Evolutionary conservation across 345 rosid species (phyloP), one percentile per base, ranked within the genome.

Genomic region (Ceriops tagal): DNA sequence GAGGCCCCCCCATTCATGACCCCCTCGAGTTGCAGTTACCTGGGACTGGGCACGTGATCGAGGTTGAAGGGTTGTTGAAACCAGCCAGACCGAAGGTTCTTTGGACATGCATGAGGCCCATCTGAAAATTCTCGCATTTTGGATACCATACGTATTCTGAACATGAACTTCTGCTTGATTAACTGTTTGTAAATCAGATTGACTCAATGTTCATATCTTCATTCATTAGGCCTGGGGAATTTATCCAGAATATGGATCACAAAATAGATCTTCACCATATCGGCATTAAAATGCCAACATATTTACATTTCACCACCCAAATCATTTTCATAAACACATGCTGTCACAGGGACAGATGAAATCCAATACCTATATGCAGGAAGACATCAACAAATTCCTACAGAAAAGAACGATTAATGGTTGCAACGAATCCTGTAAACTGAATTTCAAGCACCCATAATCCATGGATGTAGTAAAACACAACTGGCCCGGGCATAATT

Each of bases 351-450:
- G 73, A 71, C 56, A 63, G 51, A 66, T 28, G 80, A 70, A 85
- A 65, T 70, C 82, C 84, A 63, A 73, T 75, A 71, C 49, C 47
- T 77, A 67, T 82, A 78, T 82, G 83, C 86, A 80, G 52, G 31
- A 76, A 75, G 78, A 37, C 79, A 78, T 75, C 49, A 80, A 79
- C 78, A 82, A 79, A 79, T 82, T 72, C 83, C 75, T 75, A 73
- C 35, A 66, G 67, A 75, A 75, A 80, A 84, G 49, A 84, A 81
- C 79, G 87, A 89, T 78, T 32, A 75, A 67, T 71, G 65, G 73
- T 70, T 73, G 68, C 58, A 75, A 75, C 66, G 67, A 67, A 61
- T 80, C 72, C 70, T 69, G 85, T 73, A 81, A 66, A 18, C 69
- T 71, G 53, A 63, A 69, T 53, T 56, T 56, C 59, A 71, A 46